Evolutionary conservation across 352 stramenopile genomes (phyloP).

Genomic region (Phytophthora boehmeriae): DNA sequence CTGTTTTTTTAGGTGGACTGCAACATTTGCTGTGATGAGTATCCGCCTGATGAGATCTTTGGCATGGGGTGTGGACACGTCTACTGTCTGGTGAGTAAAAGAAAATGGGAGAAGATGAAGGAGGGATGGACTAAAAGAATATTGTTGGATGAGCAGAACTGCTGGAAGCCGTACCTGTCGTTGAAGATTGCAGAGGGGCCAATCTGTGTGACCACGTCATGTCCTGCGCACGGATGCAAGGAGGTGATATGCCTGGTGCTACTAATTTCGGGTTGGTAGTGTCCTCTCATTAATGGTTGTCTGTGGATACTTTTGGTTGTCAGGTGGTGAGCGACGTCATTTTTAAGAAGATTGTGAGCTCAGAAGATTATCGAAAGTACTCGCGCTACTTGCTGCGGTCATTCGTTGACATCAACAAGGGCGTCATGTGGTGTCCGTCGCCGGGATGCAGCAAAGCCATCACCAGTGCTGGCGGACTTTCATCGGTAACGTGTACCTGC

Average conservation of each 20-base stretch:
- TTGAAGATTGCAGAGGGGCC: conserved; percentile 93
- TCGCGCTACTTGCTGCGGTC: conserved; percentile 93
- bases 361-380: conserved; percentile 89
- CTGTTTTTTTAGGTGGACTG: conserved; percentile 60
- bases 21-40: conserved; percentile 96
- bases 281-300: not conserved
- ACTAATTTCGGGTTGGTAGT: not conserved
- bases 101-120: not conserved
- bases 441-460: conserved; percentile 96
- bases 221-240: conserved; percentile 95
- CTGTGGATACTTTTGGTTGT: conserved; percentile 3
- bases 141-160: conserved; percentile 44
- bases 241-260: conserved; percentile 59
- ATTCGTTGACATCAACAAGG: conserved; percentile 98
- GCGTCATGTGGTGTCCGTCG: conserved; percentile 97
- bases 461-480: conserved; percentile 79
- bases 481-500: conserved; percentile 83
- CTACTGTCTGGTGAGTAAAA: conserved; percentile 92
- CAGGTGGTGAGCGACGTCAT: conserved; percentile 71
- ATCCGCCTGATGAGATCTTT: conserved; percentile 72
- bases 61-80: conserved; percentile 97
- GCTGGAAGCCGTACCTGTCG: conserved; percentile 86
- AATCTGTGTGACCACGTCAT: conserved; percentile 94
- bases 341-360: conserved; percentile 70
- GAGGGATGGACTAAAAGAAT: not conserved